phyloP scores from a whole-genome alignment of 805 yeast species.

The Lachancea kluyveri region DNA sequence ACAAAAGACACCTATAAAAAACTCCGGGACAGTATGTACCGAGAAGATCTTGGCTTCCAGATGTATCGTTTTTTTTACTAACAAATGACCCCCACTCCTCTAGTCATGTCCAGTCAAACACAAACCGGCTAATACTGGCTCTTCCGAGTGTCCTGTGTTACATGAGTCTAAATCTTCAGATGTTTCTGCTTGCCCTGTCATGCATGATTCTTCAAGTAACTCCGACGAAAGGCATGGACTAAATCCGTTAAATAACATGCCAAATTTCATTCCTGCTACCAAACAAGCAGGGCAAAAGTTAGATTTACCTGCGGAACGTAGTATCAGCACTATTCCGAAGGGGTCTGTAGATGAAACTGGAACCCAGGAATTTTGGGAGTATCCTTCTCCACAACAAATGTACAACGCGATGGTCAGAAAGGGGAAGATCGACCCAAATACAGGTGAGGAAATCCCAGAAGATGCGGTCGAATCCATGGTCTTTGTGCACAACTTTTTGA shows the following conservation, averaged over 20 bases:
- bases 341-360: constrained; percentile 84
- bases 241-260: constrained; percentile 90
- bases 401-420: constrained; percentile 94
- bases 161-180: too few relatives aligned
- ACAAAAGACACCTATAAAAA: too few relatives aligned
- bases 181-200: constrained; percentile 27
- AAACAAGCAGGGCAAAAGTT: constrained; percentile 76
- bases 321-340: constrained; percentile 79
- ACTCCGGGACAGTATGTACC: too few relatives aligned
- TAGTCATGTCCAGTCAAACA: constrained; percentile 18
- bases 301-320: constrained; percentile 75
- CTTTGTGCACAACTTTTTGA: constrained; percentile 88
- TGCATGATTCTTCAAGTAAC: constrained; percentile 26
- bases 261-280: constrained; percentile 53
- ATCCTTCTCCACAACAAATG: constrained; percentile 99
- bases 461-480: constrained; percentile 97
- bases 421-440: constrained; percentile 50
- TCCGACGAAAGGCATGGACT: constrained; percentile 25
- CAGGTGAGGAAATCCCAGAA: constrained; percentile 75
- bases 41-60: too few relatives aligned
- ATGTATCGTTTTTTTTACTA: too few relatives aligned
- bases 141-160: constrained; percentile 37
- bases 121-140: constrained; percentile 8
- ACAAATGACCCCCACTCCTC: too few relatives aligned
- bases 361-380: constrained; percentile 86